phyloP scores from a whole-genome alignment of 2,329 filamentous ascomycete species.

The Colletotrichum abscissum region DNA sequence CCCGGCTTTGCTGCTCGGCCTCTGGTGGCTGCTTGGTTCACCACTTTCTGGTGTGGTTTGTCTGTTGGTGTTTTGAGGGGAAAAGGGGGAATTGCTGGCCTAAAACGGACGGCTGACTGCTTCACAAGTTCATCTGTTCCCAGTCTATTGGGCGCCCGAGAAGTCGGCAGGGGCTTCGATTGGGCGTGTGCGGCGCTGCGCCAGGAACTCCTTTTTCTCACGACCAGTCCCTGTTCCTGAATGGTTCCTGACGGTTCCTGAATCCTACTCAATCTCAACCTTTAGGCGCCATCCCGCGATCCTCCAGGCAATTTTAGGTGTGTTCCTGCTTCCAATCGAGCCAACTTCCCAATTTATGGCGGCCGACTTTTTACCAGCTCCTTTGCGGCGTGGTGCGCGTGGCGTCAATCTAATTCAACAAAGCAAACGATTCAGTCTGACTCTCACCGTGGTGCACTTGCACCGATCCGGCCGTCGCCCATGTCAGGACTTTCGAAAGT shows the following conservation, averaged over 20 bases:
- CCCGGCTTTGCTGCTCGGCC: constrained; percentile 3
- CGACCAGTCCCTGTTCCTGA: neutral
- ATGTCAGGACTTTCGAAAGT: neutral
- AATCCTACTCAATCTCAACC: neutral
- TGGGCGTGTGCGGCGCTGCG: neutral
- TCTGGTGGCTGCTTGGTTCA: constrained; percentile 3
- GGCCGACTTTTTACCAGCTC: neutral
- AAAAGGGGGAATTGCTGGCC: neutral
- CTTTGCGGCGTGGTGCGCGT: neutral
- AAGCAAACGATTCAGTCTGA: neutral
- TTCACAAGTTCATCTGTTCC: neutral
- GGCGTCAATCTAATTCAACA: neutral
- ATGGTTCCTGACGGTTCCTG: neutral
- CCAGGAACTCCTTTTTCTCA: neutral
- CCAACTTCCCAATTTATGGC: neutral
- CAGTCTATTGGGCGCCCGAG: neutral
- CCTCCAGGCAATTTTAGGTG: neutral
- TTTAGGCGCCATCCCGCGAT: neutral
- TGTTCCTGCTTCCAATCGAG: neutral
- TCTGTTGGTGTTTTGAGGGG: neutral
- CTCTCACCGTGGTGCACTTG: constrained; percentile 14
- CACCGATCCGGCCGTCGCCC: constrained; percentile 4
- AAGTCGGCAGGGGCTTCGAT: constrained; percentile 17
- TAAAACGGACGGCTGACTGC: constrained; percentile 1
- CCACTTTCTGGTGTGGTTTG: neutral